phyloP scores from a whole-genome alignment of 2,329 filamentous ascomycete genomes.

The Fusarium lyarnte region DNA sequence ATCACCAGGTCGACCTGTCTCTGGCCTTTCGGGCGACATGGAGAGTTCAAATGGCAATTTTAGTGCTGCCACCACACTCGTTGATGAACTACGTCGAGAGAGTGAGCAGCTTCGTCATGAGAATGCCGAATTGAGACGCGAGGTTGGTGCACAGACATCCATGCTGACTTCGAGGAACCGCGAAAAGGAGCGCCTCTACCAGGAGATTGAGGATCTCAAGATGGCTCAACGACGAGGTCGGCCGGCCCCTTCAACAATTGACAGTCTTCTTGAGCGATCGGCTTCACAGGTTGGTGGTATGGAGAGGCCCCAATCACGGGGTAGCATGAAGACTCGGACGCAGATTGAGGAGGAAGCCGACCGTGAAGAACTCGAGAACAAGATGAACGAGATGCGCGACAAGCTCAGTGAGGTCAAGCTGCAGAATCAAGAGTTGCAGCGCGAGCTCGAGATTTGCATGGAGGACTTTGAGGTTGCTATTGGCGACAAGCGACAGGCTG shows the following conservation, averaged over 20 bases:
- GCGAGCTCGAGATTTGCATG: conserved; percentile 81
- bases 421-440: conserved; percentile 87
- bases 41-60: conserved; percentile 63
- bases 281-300: conserved; percentile 80
- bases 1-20: conserved; percentile 61
- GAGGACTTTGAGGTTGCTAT: conserved; percentile 81
- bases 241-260: conserved; percentile 72
- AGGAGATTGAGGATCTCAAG: conserved; percentile 97
- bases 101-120: conserved; percentile 85
- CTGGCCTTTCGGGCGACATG: conserved; percentile 59
- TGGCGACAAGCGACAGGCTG: conserved; percentile 68
- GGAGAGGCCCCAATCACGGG: conserved; percentile 77
- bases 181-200: conserved; percentile 93
- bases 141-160: conserved; percentile 94
- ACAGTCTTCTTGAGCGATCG: conserved; percentile 94
- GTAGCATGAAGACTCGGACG: conserved; percentile 75
- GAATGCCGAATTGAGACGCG: conserved; percentile 89
- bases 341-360: conserved; percentile 74
- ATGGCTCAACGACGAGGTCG: conserved; percentile 81
- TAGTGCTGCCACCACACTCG: conserved; percentile 71
- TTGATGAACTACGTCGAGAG: conserved; percentile 78
- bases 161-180: conserved; percentile 97
- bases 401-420: conserved; percentile 86
- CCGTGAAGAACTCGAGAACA: conserved; percentile 86
- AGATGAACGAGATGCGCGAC: conserved; percentile 84